These are phyloP conservation scores for Hemisphaericaspora xylanilytica DNA, from an alignment of 1,139 yeast species.

Conservation along the genomic window DNA sequence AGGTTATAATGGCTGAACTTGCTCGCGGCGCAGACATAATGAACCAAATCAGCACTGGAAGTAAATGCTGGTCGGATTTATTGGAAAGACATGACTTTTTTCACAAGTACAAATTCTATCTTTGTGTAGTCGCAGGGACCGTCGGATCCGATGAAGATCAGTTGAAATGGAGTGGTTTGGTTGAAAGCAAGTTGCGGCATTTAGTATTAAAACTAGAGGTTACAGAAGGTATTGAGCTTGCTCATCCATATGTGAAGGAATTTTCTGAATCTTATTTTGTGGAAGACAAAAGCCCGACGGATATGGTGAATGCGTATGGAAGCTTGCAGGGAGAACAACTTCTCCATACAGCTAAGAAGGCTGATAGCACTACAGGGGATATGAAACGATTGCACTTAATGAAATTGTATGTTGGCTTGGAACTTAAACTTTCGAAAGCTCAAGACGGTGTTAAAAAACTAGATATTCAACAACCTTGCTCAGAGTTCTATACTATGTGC, in stretches of 20 bases:
- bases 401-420: constrained; percentile 77
- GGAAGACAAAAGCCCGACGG: constrained; percentile 51
- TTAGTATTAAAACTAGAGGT: constrained; percentile 80
- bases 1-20: constrained; percentile 72
- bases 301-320: constrained; percentile 52
- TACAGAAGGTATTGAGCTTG: constrained; percentile 69
- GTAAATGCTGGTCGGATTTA: constrained; percentile 69
- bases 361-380: constrained; percentile 14
- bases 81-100: constrained; percentile 81
- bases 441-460: constrained; percentile 60
- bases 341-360: constrained; percentile 4
- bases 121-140: constrained; percentile 80
- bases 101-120: constrained; percentile 76
- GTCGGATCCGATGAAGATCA: constrained; percentile 74
- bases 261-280: constrained; percentile 59
- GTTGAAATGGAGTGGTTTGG: constrained; percentile 86
- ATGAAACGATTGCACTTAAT: constrained; percentile 54
- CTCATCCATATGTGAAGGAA: constrained; percentile 87
- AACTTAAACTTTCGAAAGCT: constrained; percentile 49
- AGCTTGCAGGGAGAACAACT: constrained; percentile 40
- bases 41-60: constrained; percentile 64
- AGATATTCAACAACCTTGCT: constrained; percentile 88
- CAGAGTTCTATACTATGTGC: constrained; percentile 80
- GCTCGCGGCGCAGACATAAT: constrained; percentile 70
- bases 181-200: constrained; percentile 81